These are phyloP conservation scores for Hemisphaericaspora lyxosophila DNA, from an alignment of 1,139 yeast genomes.

Conservation along the genomic window DNA sequence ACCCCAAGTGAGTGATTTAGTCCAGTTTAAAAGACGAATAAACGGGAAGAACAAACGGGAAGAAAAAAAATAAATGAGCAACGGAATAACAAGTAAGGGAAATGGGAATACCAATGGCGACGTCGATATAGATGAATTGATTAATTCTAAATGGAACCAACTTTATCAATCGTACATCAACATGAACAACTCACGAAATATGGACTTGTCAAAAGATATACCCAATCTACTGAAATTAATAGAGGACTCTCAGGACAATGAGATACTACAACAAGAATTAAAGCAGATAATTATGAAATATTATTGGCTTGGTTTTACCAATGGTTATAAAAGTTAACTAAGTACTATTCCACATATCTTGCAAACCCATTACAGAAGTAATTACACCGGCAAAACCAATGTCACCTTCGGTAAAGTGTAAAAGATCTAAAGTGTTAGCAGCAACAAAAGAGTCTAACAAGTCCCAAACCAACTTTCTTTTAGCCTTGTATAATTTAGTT, in stretches of 20 bases:
- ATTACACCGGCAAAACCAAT: constrained; percentile 84
- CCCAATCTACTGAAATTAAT: constrained; percentile 17
- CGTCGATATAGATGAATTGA: constrained; percentile 5
- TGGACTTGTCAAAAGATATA: constrained; percentile 12
- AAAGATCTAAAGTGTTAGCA: constrained; percentile 60
- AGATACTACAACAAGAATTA: constrained; percentile 22
- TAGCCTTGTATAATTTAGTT: constrained; percentile 41
- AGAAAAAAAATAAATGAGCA: too few relatives aligned
- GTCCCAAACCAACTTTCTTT: constrained; percentile 77
- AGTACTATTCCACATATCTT: constrained; percentile 60
- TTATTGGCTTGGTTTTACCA: constrained; percentile 37
- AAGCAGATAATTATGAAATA: constrained; percentile 28
- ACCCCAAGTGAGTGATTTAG: too few relatives aligned
- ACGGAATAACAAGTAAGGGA: too few relatives aligned
- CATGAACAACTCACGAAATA: background rate
- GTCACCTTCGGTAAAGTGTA: constrained; percentile 73
- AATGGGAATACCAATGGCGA: background rate
- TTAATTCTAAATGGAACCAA: constrained; percentile 10
- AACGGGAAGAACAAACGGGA: too few relatives aligned
- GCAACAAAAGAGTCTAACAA: constrained; percentile 76
- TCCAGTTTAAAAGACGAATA: too few relatives aligned
- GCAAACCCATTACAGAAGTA: constrained; percentile 77
- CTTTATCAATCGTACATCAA: constrained; percentile 9
- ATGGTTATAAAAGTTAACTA: constrained; percentile 14
- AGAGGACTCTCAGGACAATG: constrained; percentile 13